These are phyloP conservation scores for Penicillium nordicum DNA, from an alignment of 2,329 filamentous ascomycete species.

Conservation along the genomic window DNA sequence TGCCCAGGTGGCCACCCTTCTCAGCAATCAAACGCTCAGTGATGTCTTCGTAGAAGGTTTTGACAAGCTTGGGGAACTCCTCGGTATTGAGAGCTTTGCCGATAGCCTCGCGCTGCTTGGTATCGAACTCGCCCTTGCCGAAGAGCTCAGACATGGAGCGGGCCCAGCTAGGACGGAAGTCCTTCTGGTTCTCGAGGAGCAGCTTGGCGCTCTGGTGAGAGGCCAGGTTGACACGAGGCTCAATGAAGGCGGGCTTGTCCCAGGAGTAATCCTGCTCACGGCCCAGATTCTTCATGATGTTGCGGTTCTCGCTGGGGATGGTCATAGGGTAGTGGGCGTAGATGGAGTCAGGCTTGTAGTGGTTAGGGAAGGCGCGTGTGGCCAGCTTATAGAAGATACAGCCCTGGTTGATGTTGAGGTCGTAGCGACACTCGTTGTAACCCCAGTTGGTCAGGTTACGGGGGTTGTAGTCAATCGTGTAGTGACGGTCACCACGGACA, in stretches of 20 bases:
- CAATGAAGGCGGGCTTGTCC: slow-evolving; percentile 54
- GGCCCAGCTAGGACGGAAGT: slow-evolving; percentile 65
- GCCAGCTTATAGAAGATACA: slow-evolving; percentile 84
- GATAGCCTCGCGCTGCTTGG: slow-evolving; percentile 53
- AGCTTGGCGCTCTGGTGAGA: slow-evolving; percentile 61
- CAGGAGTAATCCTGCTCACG: slow-evolving; percentile 69
- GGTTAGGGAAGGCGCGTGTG: slow-evolving; percentile 72
- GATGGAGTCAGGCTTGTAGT: slow-evolving; percentile 73
- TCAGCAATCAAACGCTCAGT: slow-evolving; percentile 60
- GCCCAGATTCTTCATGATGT: slow-evolving; percentile 65
- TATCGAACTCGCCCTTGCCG: slow-evolving; percentile 53
- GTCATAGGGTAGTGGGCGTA: slow-evolving; percentile 75
- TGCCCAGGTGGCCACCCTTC: slow-evolving; percentile 63
- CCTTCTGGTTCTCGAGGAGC: slow-evolving; percentile 58
- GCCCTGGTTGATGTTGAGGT: slow-evolving; percentile 72
- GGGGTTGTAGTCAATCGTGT: slow-evolving; percentile 73
- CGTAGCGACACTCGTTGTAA: slow-evolving; percentile 69
- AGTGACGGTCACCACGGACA: slow-evolving; percentile 73
- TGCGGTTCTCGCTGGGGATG: slow-evolving; percentile 67
- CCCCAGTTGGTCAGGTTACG: slow-evolving; percentile 80
- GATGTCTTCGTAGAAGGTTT: slow-evolving; percentile 63
- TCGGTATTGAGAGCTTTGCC: slow-evolving; percentile 58
- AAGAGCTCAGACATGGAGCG: slow-evolving; percentile 62
- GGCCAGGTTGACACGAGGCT: slow-evolving; percentile 54
- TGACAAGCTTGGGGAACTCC: slow-evolving; percentile 61